Evolutionary conservation across 2,329 filamentous ascomycete genomes (phyloP).

Genomic region (Paraphoma sp.): DNA sequence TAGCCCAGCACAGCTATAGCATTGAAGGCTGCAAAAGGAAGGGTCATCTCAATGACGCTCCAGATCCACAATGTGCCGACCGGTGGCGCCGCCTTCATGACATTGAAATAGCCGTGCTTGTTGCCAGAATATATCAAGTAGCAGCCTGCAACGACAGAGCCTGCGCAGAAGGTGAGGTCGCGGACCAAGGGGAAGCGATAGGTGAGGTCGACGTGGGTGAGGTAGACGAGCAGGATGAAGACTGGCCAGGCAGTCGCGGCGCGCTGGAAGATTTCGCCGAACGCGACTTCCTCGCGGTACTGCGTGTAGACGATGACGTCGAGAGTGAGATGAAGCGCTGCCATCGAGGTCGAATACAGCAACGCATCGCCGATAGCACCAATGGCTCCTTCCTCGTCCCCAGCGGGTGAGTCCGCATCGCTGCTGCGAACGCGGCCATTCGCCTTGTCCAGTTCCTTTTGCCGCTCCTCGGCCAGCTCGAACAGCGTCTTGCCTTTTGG

Average conservation of each 20-base stretch:
- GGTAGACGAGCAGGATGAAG: conserved; percentile 54
- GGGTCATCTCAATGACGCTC: conserved; percentile 84
- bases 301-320: conserved; percentile 82
- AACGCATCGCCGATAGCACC: conserved; percentile 56
- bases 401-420: conserved; percentile 36
- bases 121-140: conserved; percentile 86
- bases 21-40: conserved; percentile 68
- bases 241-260: conserved; percentile 55
- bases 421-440: conserved; percentile 27
- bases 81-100: conserved; percentile 92
- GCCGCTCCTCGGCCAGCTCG: conserved; percentile 71
- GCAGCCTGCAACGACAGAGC: conserved; percentile 70
- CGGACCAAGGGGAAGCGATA: conserved; percentile 52
- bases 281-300: conserved; percentile 72
- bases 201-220: conserved; percentile 50
- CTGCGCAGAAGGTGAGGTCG: conserved; percentile 66
- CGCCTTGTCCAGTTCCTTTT: conserved; percentile 50
- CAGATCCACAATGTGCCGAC: conserved; percentile 92
- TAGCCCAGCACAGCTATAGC: conserved; percentile 59
- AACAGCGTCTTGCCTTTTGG: conserved; percentile 73
- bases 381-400: conserved; percentile 49
- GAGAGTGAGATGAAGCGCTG: conserved; percentile 77
- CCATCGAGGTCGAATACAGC: conserved; percentile 63
- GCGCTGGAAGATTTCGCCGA: conserved; percentile 62
- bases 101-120: conserved; percentile 77